Evolutionary conservation across 2,329 filamentous ascomycete species (phyloP).

Genomic region (Clarireedia sp.): DNA sequence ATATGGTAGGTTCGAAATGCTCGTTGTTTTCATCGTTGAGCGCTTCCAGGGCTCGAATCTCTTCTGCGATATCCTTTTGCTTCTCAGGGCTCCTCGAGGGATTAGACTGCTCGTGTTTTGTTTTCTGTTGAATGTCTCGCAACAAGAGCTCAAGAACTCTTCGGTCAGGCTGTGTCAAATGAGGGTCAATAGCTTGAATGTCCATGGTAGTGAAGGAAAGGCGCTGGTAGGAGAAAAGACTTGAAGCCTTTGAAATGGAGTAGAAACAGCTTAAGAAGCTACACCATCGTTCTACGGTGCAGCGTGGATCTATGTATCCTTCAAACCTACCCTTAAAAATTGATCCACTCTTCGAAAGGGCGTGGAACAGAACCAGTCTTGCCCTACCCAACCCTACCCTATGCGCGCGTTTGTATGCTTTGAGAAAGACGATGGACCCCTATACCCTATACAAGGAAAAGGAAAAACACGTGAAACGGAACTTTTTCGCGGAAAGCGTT

Average conservation of each 20-base stretch:
- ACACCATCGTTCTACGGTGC: too few species aligned
- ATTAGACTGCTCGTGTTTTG: not conserved
- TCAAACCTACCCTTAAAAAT: too few species aligned
- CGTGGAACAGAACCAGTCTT: too few species aligned
- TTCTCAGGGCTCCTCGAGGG: not conserved
- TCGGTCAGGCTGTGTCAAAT: constrained; percentile 5
- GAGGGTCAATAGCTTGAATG: constrained; percentile 6
- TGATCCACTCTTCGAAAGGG: too few species aligned
- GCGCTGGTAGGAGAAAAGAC: not conserved
- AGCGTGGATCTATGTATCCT: too few species aligned
- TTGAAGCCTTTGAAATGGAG: not conserved
- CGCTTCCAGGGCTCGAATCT: constrained; percentile 6
- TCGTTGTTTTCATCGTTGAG: constrained; percentile 10
- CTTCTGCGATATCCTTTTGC: constrained; percentile 2
- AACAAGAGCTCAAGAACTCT: constrained; percentile 7
- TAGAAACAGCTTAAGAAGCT: too few species aligned
- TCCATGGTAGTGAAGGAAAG: not conserved
- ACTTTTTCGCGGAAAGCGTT: too few species aligned
- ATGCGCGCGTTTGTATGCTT: too few species aligned
- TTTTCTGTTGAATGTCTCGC: not conserved
- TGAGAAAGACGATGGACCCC: too few species aligned
- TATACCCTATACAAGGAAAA: too few species aligned
- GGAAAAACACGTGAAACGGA: too few species aligned
- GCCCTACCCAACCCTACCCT: too few species aligned
- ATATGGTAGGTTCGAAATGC: constrained; percentile 21